These are phyloP conservation scores for Saccharomyces uvarum DNA, from an alignment of 1,139 yeast species.

Conservation along the genomic window DNA sequence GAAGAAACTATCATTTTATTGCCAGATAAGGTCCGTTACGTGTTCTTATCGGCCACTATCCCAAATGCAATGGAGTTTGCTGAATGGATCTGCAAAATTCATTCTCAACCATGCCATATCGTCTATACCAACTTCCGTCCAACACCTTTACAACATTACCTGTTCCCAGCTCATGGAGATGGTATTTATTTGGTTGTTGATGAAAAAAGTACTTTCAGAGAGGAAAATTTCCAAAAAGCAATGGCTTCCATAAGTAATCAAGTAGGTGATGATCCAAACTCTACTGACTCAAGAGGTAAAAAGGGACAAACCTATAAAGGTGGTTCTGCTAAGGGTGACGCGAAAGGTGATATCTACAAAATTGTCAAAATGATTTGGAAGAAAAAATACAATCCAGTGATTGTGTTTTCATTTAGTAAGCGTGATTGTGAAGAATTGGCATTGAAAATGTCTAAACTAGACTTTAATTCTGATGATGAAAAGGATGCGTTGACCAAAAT, in stretches of 20 bases:
- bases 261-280: conserved; percentile 74
- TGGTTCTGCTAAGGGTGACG: conserved; percentile 60
- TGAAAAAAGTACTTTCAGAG: conserved; percentile 91
- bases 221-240: conserved; percentile 95
- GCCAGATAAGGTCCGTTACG: conserved; percentile 89
- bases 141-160: conserved; percentile 92
- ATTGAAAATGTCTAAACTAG: conserved; percentile 86
- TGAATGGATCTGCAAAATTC: conserved; percentile 94
- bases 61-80: conserved; percentile 99
- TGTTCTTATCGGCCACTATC: conserved; percentile 87
- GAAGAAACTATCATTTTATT: conserved; percentile 93
- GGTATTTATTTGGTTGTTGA: conserved; percentile 97
- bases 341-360: conserved; percentile 86
- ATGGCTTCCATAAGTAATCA: conserved; percentile 87
- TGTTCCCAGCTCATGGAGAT: conserved; percentile 95
- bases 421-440: conserved; percentile 95
- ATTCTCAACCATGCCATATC: conserved; percentile 94
- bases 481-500: conserved; percentile 83
- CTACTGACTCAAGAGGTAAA: conserved; percentile 54
- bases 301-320: conserved; percentile 86
- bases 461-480: conserved; percentile 87
- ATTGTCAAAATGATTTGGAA: conserved; percentile 96
- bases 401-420: conserved; percentile 92
- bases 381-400: conserved; percentile 93
- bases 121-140: conserved; percentile 98